Evolutionary conservation across 2,329 filamentous ascomycete species (phyloP), one percentile per base, ranked within the genome.

Genomic region (Penicillium sp.): DNA sequence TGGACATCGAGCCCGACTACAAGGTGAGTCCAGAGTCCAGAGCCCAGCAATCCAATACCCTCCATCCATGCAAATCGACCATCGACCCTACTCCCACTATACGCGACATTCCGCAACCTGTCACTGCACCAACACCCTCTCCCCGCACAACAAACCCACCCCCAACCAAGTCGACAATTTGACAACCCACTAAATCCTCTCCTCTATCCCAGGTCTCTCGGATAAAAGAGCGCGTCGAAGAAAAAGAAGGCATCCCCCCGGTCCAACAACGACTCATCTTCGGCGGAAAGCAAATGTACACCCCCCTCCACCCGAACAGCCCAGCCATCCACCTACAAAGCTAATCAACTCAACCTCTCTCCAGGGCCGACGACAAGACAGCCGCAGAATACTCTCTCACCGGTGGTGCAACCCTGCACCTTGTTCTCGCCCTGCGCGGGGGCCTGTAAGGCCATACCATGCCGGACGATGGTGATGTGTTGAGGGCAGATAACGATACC

Each of bases 171-270:
- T n/a, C n/a, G n/a, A n/a, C n/a, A n/a, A n/a, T n/a, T n/a, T n/a
- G n/a, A n/a, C n/a, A n/a, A n/a, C n/a, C n/a, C n/a, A n/a, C n/a
- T n/a, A n/a, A n/a, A n/a, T n/a, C n/a, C 36, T n/a, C 23, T 9
- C 24, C 9, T 18, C 23, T 14, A 5, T 24, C 23, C 31, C 63
- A 96, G 92, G 90, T 97, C 66, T 88, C 89, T 36, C 87, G 92
- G 75, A 97, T 99, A 83, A 99, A 99, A 83, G 94, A 97, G 79
- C 92, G 93, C 69, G 94, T 99, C 52, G 94, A 99, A 77, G 94
- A 99, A 81, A 97, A 97, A 79, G 94, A 97, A 74, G 94, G 94
- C 53, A 99, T 99, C 67, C 93, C 94, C 39, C 94, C 94, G 1
- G 92, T 94, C 16, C 94, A 99, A 78, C 94, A 99, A 78, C 88